Conservation (phyloP, 2,329 filamentous ascomycete species). For the Cylindrodendrum hubeiense region DNA sequence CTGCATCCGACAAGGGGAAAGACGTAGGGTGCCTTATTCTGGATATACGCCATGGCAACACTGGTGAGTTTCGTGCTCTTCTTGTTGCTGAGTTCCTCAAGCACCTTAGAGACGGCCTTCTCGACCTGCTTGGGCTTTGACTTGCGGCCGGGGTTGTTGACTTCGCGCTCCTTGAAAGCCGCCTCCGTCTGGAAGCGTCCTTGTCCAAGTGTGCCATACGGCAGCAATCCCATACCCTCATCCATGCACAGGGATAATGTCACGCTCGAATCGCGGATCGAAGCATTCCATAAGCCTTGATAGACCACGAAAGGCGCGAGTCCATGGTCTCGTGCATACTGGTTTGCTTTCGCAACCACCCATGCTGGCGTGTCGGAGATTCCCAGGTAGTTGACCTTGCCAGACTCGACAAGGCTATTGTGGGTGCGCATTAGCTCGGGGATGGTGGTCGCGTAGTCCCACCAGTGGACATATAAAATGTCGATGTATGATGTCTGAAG, state of each 20-base stretch:
- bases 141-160: background rate
- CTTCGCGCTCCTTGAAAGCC: background rate
- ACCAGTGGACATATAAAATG: slow-evolving; percentile 46
- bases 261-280: slow-evolving; percentile 42
- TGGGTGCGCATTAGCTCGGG: slow-evolving; percentile 45
- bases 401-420: slow-evolving; percentile 40
- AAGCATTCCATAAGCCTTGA: slow-evolving; percentile 43
- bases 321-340: slow-evolving; percentile 42
- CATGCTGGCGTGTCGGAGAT: slow-evolving; percentile 46
- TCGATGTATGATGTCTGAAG: slow-evolving; percentile 52
- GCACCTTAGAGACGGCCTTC: background rate
- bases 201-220: slow-evolving; percentile 64
- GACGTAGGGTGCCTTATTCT: slow-evolving; percentile 10
- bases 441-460: slow-evolving; percentile 40
- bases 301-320: slow-evolving; percentile 43
- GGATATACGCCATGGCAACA: slow-evolving; percentile 3
- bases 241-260: slow-evolving; percentile 44
- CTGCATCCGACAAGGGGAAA: slow-evolving; percentile 15
- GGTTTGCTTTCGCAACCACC: slow-evolving; percentile 43
- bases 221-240: slow-evolving; percentile 57
- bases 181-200: slow-evolving; percentile 50
- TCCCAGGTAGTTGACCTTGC: slow-evolving; percentile 45
- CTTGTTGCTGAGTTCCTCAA: background rate
- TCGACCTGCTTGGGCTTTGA: no score
- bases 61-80: background rate